Evolutionary conservation across 1,284 basidiomycete species (phyloP), one percentile per base, ranked within the genome.

Genomic region (Boletellus deceptivus): DNA sequence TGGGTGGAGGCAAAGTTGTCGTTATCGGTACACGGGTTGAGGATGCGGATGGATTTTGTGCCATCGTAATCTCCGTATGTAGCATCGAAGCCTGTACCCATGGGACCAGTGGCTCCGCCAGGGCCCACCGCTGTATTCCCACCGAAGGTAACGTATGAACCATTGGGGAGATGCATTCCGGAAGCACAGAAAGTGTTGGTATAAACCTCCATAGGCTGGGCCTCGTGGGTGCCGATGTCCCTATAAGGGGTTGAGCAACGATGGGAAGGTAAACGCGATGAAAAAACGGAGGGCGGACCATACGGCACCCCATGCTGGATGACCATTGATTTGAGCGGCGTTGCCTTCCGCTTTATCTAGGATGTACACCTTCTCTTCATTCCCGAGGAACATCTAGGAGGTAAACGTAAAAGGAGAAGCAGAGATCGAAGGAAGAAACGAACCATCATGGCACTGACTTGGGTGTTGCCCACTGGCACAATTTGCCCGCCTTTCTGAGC

Each of bases 121-220:
- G 78, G 80, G 4, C 83, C 83, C 41, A 94, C 75, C 17, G 91
- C 89, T 51, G 85, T 83, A 64, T 93, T 93, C 11, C 85, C 86
- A 53, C 83, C 87, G 55, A 86, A 80, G 3, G 84, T 83, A 33
- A 75, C 73, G 46, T 71, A 85, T 5, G 82, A 84, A 18, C 81
- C 82, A 47, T 85, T 84, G 1, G 82, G 83, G 2, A 83, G 66
- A 63, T 84, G 83, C 82, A 78, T 84, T 46, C 85, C 86, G 16
- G 86, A 87, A 13, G 88, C 81, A 61, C 89, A 94, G 74, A 96
- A 96, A 13, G 82, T 76, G 69, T 95, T 95, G 37, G 87, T 89
- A 47, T 70, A 59, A 38, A 96, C 77, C 50, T 88, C 85, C 86
- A 95, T 85, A 0, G 75, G 59, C 17, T 72, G 71, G 2, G 79